Conservation (phyloP, 495 filamentous ascomycete species). For the Hypoxylon intermedium region DNA sequence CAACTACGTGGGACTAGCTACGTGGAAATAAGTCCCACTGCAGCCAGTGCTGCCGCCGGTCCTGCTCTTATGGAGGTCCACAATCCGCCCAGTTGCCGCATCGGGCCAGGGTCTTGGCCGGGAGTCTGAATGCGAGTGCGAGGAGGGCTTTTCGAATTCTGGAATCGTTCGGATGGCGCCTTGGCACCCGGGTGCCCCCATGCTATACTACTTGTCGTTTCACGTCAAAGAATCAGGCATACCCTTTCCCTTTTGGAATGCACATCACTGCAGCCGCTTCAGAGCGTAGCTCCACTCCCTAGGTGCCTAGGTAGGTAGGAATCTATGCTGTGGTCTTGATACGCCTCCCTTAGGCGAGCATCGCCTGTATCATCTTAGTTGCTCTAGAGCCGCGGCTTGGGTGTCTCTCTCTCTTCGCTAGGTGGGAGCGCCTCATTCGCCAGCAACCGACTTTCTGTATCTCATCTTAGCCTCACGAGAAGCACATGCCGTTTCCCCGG, state of each 20-base stretch:
- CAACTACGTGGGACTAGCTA: slow-evolving; percentile 16
- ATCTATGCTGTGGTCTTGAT: slow-evolving; percentile 29
- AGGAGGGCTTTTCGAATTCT: slow-evolving; percentile 27
- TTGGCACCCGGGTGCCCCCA: slow-evolving; percentile 33
- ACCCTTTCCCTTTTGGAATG: slow-evolving; percentile 13
- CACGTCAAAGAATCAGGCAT: slow-evolving; percentile 14
- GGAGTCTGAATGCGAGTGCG: slow-evolving; percentile 6
- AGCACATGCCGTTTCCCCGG: slow-evolving; percentile 21
- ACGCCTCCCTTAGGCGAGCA: slow-evolving; percentile 40
- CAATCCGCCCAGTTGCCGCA: slow-evolving; percentile 31
- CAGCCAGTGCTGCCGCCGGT: slow-evolving; percentile 4
- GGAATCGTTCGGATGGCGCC: slow-evolving; percentile 34
- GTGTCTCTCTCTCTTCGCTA: slow-evolving; percentile 37
- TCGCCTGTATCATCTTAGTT: slow-evolving; percentile 35
- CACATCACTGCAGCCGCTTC: slow-evolving; percentile 26
- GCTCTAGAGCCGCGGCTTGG: slow-evolving; percentile 30
- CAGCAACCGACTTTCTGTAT: slow-evolving; percentile 23
- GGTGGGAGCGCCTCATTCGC: slow-evolving; percentile 29
- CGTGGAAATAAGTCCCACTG: slow-evolving; percentile 29
- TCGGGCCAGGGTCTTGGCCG: slow-evolving; percentile 16
- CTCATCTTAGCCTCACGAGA: slow-evolving; percentile 28
- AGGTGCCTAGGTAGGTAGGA: too few relatives aligned
- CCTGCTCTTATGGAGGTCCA: slow-evolving; percentile 12
- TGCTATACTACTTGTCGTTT: slow-evolving; percentile 26
- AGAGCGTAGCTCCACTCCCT: slow-evolving; percentile 30